phyloP scores from a whole-genome alignment of 257 asterid species.

The Rauvolfia tetraphylla region DNA sequence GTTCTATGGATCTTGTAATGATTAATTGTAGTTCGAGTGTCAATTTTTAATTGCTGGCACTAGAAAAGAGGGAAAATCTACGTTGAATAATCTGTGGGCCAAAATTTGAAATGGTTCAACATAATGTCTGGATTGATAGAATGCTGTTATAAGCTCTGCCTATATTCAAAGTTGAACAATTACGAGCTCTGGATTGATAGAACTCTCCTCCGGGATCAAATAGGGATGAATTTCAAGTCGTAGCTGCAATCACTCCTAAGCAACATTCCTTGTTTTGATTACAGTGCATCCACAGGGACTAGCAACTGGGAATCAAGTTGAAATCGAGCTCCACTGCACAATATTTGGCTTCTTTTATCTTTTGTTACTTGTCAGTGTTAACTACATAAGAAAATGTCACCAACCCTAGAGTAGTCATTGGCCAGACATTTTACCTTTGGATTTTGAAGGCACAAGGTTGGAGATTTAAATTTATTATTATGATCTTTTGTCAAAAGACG shows the following conservation, averaged over 20 bases:
- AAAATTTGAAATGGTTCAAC: neutral
- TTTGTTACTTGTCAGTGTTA: neutral
- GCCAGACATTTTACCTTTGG: neutral
- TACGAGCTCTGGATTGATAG: neutral
- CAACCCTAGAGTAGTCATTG: neutral
- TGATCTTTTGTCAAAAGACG: neutral
- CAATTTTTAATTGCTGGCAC: no score
- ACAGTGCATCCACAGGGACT: neutral
- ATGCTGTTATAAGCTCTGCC: no score
- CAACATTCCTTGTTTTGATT: neutral
- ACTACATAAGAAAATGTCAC: neutral
- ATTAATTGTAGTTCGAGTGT: neutral
- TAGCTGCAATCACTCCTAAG: neutral
- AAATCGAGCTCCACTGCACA: neutral
- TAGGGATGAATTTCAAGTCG: neutral
- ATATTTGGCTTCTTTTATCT: neutral
- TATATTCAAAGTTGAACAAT: neutral
- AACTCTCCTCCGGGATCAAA: neutral
- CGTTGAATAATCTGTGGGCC: neutral
- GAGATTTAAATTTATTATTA: neutral
- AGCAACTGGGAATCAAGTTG: neutral
- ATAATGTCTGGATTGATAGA: neutral
- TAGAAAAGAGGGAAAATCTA: neutral
- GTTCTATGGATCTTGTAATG: neutral
- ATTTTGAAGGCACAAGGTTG: neutral